These are phyloP conservation scores for Pseudogymnoascus sp. DNA, from an alignment of 2,329 filamentous ascomycete genomes.

Conservation along the genomic window DNA sequence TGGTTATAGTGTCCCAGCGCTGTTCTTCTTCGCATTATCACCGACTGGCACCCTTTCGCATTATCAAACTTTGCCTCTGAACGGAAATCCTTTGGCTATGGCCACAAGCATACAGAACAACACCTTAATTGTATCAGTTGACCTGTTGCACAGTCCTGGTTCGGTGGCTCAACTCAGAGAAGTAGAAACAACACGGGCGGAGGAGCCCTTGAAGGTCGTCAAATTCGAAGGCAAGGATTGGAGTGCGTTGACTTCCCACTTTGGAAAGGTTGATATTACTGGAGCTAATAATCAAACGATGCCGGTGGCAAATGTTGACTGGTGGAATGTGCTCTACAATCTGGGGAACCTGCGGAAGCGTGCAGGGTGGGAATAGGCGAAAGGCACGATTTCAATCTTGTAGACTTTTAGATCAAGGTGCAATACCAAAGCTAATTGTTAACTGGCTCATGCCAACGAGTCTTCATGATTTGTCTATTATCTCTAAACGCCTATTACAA, in stretches of 20 bases:
- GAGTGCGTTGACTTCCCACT: conserved; percentile 3
- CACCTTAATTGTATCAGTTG: conserved; percentile 41
- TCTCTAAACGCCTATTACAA: conserved; percentile 6
- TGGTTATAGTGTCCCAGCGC: conserved; percentile 42
- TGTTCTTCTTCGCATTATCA: conserved; percentile 58
- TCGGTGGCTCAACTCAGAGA: conserved; percentile 36
- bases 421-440: background rate
- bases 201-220: background rate
- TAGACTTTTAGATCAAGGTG: background rate
- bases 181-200: background rate
- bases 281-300: conserved; percentile 19
- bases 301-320: conserved; percentile 26
- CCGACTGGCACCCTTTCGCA: conserved; percentile 41
- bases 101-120: conserved; percentile 19
- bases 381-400: background rate
- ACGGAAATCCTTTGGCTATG: conserved; percentile 49
- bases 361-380: conserved; percentile 19
- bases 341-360: conserved; percentile 28
- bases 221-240: conserved; percentile 11
- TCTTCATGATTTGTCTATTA: conserved; percentile 6
- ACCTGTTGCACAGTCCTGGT: conserved; percentile 42
- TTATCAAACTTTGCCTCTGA: conserved; percentile 43
- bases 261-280: conserved; percentile 10
- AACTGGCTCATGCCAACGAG: background rate
- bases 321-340: conserved; percentile 33